phyloP scores from a whole-genome alignment of 495 filamentous ascomycete genomes.

The Elaphomyces granulatus region DNA sequence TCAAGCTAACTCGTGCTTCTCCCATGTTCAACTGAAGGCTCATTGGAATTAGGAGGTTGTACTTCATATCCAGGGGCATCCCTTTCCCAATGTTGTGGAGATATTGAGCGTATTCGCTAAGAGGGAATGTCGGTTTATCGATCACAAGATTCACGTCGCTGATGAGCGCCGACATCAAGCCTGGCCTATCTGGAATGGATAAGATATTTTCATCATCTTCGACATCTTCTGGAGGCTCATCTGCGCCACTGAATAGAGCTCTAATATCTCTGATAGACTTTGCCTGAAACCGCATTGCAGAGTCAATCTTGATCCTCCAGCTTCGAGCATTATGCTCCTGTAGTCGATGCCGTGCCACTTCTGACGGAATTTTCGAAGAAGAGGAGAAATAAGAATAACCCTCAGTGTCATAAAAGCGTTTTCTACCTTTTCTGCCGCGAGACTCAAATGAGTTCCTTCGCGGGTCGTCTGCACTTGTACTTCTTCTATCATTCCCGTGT shows the following conservation, averaged over 20 bases:
- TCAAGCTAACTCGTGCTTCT: slow-evolving; percentile 66
- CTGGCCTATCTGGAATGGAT: slow-evolving; percentile 73
- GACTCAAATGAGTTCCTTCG: slow-evolving; percentile 15
- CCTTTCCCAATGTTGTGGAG: slow-evolving; percentile 85
- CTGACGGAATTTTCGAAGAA: slow-evolving; percentile 50
- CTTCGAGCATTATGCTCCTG: slow-evolving; percentile 70
- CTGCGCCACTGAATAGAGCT: slow-evolving; percentile 65
- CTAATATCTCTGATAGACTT: slow-evolving; percentile 66
- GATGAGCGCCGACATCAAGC: slow-evolving; percentile 63
- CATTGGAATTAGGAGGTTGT: slow-evolving; percentile 78
- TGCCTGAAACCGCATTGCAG: slow-evolving; percentile 51
- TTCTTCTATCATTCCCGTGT: slow-evolving; percentile 26
- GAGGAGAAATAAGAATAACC: slow-evolving; percentile 52
- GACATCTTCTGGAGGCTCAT: slow-evolving; percentile 65
- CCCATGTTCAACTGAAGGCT: slow-evolving; percentile 83
- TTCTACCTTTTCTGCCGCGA: slow-evolving; percentile 22
- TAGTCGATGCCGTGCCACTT: slow-evolving; percentile 60
- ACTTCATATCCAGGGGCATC: slow-evolving; percentile 82
- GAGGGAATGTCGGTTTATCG: slow-evolving; percentile 86
- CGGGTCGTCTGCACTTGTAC: slow-evolving; percentile 41
- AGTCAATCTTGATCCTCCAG: slow-evolving; percentile 88
- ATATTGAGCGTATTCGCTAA: slow-evolving; percentile 66
- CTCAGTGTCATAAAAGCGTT: slow-evolving; percentile 70
- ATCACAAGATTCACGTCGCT: slow-evolving; percentile 75
- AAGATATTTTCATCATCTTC: slow-evolving; percentile 77